Evolutionary conservation across 768 basidiomycete species (phyloP), one percentile per base, ranked within the genome.

Genomic region (Tylopilus rubrobrunneus): DNA sequence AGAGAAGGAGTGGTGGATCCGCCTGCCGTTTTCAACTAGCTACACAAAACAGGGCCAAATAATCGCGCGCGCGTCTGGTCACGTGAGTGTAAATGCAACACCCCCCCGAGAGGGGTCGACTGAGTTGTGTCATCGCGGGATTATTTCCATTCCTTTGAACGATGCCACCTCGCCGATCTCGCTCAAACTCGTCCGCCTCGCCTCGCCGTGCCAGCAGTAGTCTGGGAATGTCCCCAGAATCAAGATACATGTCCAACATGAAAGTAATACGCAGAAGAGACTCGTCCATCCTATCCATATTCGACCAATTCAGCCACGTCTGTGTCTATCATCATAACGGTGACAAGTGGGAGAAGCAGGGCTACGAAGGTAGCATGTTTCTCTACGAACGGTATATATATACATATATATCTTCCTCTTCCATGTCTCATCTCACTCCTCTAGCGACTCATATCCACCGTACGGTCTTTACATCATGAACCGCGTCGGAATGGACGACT

Each of bases 331-430:
- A 87, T 65, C 79, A 84, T 65, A 84, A 88, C 59, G 86, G 78
- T 7, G 71, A 78, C 62, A 85, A 83, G 64, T 93, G 90, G 90
- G 82, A 84, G 69, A 91, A 90, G 69, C 81, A 86, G 56, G 89
- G 89, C 41, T 87, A 71, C 65, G 90, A 93, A 67, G 91, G 90
- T n/a, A 86, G 82, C 71, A 89, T 92, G 84, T 92, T 93, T 72
- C 74, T 93, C 60, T 90, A 87, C 62, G 89, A 92, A 73, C 77
- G 89, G 89, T 90, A n/a, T n/a, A n/a, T n/a, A n/a, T n/a, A n/a
- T n/a, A n/a, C n/a, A n/a, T n/a, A n/a, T n/a, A n/a, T n/a, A n/a
- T n/a, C n/a, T n/a, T n/a, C n/a, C n/a, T n/a, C n/a, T n/a, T n/a
- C n/a, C n/a, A n/a, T n/a, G n/a, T n/a, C n/a, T n/a, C n/a, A n/a